These are phyloP conservation scores for Celoporthe dispersa DNA, from an alignment of 2,329 filamentous ascomycete genomes.

Conservation along the genomic window DNA sequence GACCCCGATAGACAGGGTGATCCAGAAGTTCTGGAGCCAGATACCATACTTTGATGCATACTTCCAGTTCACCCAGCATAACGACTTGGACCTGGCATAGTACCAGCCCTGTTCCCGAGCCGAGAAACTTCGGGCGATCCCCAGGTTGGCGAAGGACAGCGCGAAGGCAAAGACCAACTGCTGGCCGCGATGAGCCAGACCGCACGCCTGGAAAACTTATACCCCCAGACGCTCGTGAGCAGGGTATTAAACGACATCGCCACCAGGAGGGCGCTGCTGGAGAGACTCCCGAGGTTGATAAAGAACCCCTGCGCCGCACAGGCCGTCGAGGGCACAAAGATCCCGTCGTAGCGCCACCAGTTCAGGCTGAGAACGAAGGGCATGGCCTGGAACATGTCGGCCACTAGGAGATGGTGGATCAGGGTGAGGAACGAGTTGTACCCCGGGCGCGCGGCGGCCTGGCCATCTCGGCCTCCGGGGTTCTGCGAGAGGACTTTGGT, in stretches of 20 bases:
- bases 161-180: constrained; percentile 63
- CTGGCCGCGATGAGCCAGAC: constrained; percentile 54
- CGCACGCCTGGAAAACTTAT: constrained; percentile 51
- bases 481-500: background rate
- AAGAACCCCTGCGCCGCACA: constrained; percentile 71
- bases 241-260: constrained; percentile 71
- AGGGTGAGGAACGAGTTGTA: constrained; percentile 72
- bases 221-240: constrained; percentile 61
- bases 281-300: constrained; percentile 67
- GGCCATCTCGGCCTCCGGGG: background rate
- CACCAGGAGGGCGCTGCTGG: constrained; percentile 69
- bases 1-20: constrained; percentile 50
- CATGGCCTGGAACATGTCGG: constrained; percentile 68
- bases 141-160: constrained; percentile 56
- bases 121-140: constrained; percentile 45
- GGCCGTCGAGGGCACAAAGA: constrained; percentile 56
- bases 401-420: constrained; percentile 70
- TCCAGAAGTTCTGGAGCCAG: constrained; percentile 55
- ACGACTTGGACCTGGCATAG: constrained; percentile 19
- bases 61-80: constrained; percentile 5
- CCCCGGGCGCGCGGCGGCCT: background rate
- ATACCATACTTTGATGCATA: constrained; percentile 7
- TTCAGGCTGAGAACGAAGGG: constrained; percentile 67
- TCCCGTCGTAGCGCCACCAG: constrained; percentile 59
- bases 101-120: background rate